Conservation (phyloP, 2,329 filamentous ascomycete species). For the Talaromyces verruculosus region DNA sequence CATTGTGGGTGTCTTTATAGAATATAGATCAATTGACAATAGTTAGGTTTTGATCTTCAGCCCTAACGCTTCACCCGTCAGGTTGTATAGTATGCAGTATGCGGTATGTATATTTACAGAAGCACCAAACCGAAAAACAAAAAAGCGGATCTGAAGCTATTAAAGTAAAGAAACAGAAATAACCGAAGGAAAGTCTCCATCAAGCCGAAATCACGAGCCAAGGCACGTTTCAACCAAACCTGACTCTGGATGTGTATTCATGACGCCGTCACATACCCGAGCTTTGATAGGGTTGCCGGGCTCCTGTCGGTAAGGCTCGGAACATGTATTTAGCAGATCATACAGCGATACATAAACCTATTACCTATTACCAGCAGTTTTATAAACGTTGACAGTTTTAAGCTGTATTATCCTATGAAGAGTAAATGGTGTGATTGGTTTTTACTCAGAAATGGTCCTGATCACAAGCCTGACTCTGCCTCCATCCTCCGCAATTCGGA, state of each 20-base stretch:
- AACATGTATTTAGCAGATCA: slow-evolving; percentile 9
- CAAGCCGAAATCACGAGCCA: slow-evolving; percentile 19
- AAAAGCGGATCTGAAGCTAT: slow-evolving; percentile 10
- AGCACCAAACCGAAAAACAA: neutral
- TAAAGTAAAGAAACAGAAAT: slow-evolving; percentile 13
- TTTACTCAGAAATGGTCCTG: neutral
- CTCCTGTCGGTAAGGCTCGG: slow-evolving; percentile 17
- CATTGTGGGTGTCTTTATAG: slow-evolving; percentile 14
- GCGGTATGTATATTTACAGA: neutral
- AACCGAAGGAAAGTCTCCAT: slow-evolving; percentile 14
- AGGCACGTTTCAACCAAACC: neutral
- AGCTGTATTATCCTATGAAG: neutral
- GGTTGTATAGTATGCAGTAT: neutral
- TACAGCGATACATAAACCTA: neutral
- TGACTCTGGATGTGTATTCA: slow-evolving; percentile 7
- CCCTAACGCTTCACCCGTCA: slow-evolving; percentile 7
- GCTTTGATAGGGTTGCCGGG: slow-evolving; percentile 16
- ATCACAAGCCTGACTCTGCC: slow-evolving; percentile 10
- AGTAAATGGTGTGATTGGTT: neutral
- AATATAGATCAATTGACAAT: neutral
- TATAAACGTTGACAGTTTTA: neutral
- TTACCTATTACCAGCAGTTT: neutral
- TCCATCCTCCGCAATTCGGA: slow-evolving; percentile 14
- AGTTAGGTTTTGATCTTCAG: neutral
- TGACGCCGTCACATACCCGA: slow-evolving; percentile 15